A percentile compares a stretch with the other conserved stretches of the same genome.
Conservation (phyloP, 1,139 yeast genomes). For the Yamadazyma mexicana region DNA sequence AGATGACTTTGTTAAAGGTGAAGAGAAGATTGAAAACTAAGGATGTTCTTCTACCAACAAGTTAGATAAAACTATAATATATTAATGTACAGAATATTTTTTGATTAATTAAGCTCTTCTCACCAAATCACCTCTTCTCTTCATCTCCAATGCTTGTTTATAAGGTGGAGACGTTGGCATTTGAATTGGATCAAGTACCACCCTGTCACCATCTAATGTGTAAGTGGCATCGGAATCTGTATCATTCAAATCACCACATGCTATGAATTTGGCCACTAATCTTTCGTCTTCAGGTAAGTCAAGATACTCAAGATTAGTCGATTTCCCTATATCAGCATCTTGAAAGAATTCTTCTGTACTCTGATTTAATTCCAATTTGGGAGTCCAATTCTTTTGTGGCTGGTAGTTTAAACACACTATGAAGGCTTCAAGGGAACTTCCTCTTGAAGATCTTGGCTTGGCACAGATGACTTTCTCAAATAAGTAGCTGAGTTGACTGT, state of each 20-base stretch:
- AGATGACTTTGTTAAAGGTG: constrained; percentile 55
- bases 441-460: constrained; percentile 91
- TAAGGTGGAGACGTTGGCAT: constrained; percentile 96
- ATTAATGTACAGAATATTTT: constrained; percentile 1
- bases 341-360: constrained; percentile 84
- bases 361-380: constrained; percentile 53
- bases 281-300: constrained; percentile 61
- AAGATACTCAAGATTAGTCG: constrained; percentile 42
- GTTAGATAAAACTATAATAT: constrained; percentile 1
- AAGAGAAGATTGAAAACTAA: constrained; percentile 21
- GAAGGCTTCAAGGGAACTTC: constrained; percentile 90
- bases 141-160: constrained; percentile 84
- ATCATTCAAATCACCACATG: constrained; percentile 88
- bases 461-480: constrained; percentile 91
- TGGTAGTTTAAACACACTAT: constrained; percentile 86
- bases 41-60: background rate
- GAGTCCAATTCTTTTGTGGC: constrained; percentile 83
- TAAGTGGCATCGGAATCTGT: constrained; percentile 96
- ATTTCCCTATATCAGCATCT: constrained; percentile 59
- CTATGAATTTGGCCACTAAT: constrained; percentile 79
- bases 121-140: constrained; percentile 63
- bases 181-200: constrained; percentile 84
- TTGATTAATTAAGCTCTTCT: constrained; percentile 4
- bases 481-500: constrained; percentile 80
- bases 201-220: constrained; percentile 49